Evolutionary conservation across 345 rosid species (phyloP).

Genomic region (Hibiscus syriacus): DNA sequence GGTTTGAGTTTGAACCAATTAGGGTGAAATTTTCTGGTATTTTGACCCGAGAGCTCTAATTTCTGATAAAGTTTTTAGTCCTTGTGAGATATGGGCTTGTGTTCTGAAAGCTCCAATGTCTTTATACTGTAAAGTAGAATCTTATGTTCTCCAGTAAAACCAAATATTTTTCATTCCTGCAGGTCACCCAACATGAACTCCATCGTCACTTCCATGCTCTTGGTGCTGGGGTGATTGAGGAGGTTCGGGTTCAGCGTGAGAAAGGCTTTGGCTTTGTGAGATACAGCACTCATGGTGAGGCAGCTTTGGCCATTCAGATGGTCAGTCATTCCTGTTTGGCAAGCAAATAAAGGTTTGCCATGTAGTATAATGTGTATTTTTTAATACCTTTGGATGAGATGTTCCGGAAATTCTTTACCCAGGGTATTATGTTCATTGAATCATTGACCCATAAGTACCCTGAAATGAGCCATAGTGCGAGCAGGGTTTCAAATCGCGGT

Average conservation of each 20-base stretch:
- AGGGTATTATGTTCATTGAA: not conserved
- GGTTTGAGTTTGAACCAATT: not conserved
- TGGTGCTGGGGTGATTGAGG: constrained; percentile 91
- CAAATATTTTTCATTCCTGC: constrained; percentile 10
- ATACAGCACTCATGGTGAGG: constrained; percentile 78
- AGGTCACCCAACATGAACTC: constrained; percentile 86
- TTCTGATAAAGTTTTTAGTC: not conserved
- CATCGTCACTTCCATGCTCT: constrained; percentile 86
- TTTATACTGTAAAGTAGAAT: not conserved
- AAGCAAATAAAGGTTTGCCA: constrained; percentile 75
- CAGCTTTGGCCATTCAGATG: constrained; percentile 83
- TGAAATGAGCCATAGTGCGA: not conserved
- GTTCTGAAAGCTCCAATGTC: not conserved
- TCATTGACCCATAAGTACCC: not conserved
- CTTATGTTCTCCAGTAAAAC: not conserved
- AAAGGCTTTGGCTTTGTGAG: constrained; percentile 98
- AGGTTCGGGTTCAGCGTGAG: constrained; percentile 88
- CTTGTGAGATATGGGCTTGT: not conserved
- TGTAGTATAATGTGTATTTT: too few species aligned
- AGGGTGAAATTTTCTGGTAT: not conserved
- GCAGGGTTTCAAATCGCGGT: too few species aligned
- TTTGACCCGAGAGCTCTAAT: not conserved
- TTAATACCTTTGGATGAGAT: not conserved
- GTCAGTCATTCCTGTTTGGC: constrained; percentile 70
- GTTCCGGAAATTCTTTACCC: not conserved